Conservation (phyloP, 2,329 filamentous ascomycete species). For the Colletotrichum viniferum region DNA sequence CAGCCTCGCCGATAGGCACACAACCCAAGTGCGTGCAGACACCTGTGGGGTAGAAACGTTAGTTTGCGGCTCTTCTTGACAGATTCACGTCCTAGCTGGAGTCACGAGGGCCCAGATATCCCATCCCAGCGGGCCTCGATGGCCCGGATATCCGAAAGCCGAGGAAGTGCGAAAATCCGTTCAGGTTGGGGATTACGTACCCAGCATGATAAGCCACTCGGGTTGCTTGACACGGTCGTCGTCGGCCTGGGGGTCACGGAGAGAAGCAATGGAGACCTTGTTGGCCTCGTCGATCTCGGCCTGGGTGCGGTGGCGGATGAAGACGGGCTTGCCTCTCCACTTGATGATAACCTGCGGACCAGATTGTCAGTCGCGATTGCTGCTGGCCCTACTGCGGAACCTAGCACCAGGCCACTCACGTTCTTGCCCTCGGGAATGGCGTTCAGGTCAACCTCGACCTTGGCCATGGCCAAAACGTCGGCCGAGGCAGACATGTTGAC, state of each 20-base stretch:
- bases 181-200: conserved; percentile 51
- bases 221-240: conserved; percentile 95
- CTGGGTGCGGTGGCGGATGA: conserved; percentile 96
- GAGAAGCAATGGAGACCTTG: conserved; percentile 77
- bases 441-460: conserved; percentile 95
- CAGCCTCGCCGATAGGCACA: conserved; percentile 98
- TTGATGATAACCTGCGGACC: conserved; percentile 90
- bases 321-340: conserved; percentile 99
- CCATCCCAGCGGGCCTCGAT: not conserved
- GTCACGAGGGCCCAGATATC: not conserved
- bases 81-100: not conserved
- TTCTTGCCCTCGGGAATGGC: conserved; percentile 99
- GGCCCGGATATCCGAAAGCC: not conserved
- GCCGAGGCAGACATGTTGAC: conserved; percentile 99
- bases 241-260: conserved; percentile 92
- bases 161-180: not conserved
- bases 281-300: conserved; percentile 96
- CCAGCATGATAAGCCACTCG: conserved; percentile 99
- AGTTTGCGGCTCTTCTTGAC: conserved; percentile 22
- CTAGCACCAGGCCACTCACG: conserved; percentile 59
- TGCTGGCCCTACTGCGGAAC: no score
- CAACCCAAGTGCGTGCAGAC: conserved; percentile 99
- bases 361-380: not conserved
- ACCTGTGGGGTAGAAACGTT: conserved; percentile 54
- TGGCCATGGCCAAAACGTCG: conserved; percentile 98